phyloP scores from a whole-genome alignment of 176 grass and related monocot genomes.

The Poa annua region DNA sequence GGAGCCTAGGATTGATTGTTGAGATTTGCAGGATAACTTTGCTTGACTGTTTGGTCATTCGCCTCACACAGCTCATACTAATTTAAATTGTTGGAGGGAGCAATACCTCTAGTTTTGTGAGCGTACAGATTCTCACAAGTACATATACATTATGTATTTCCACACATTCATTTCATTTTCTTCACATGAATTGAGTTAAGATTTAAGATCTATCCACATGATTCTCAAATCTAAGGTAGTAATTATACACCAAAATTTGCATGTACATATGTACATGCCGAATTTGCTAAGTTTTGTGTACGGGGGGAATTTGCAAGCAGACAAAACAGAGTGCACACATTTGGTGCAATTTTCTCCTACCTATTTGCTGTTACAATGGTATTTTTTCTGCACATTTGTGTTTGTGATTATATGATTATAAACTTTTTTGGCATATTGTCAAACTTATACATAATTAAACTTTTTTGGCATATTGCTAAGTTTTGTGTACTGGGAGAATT shows the following conservation, averaged over 20 bases:
- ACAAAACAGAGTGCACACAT: constrained; percentile 4
- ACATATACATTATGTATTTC: constrained; percentile 10
- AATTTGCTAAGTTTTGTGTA: constrained; percentile 14
- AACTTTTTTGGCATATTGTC: background rate
- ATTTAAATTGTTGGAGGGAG: background rate
- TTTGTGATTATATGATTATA: background rate
- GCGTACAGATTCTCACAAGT: constrained; percentile 4
- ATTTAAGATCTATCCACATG: constrained; percentile 10
- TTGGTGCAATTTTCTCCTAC: background rate
- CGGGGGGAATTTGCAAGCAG: constrained; percentile 10
- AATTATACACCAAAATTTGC: background rate
- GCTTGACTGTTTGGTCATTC: constrained; percentile 6
- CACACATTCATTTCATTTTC: constrained; percentile 11
- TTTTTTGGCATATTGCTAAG: background rate
- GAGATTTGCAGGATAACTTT: background rate
- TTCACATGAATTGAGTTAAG: constrained; percentile 19
- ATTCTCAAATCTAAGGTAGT: constrained; percentile 16
- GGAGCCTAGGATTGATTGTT: constrained; percentile 10
- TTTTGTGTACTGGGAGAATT: too few relatives aligned
- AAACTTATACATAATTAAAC: background rate
- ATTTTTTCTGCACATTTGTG: background rate
- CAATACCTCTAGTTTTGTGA: constrained; percentile 1
- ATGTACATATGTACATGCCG: constrained; percentile 26
- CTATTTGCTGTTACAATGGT: background rate
- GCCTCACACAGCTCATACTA: background rate